Evolutionary conservation across 2,329 filamentous ascomycete genomes (phyloP), one percentile per base, ranked within the genome.

Genomic region (Fusarium sp.): DNA sequence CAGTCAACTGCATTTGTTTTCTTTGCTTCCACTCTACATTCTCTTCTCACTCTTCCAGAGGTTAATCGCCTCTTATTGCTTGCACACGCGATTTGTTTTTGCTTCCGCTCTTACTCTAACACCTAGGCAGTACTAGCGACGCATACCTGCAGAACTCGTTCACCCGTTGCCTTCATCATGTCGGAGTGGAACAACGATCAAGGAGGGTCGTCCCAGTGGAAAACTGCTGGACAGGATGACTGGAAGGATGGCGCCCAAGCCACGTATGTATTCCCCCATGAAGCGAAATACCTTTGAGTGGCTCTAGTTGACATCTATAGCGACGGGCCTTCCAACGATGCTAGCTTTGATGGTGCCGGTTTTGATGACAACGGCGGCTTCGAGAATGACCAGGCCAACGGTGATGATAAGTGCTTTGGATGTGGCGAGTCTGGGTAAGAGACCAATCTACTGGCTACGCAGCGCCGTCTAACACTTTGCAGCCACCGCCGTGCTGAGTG

Each of bases 371-470:
- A 24, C n/a, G 53, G 58, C 10, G 51, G 39, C n/a, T 33, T 42
- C 10, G 43, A 14, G 20, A 31, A 61, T 36, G 61, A 42, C 10
- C 65, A 68, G 14, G 52, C 54, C 24, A 34, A 58, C 7, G 51
- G 42, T 13, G 33, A 52, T 15, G 57, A 67, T 17, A 63, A 79
- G 46, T 81, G 79, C 63, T 80, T 80, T 57, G 75, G 75, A 26
- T 82, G 80, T 42, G 78, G 78, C n/a, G 75, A 81, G 53, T 42
- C 71, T 45, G 78, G 79, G 80, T 81, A 71, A 55, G 74, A 33
- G 11, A 20, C n/a, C 17, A 11, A 22, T n/a, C 9, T 11, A 38
- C 31, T n/a, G 6, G 11, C 11, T 13, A 45, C 5, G 22, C 20
- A n/a, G 15, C 26, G 33, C 8, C 13, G 5, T 43, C 40, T 59